Percentiles rank a stretch among this genome's conserved stretches.
Evolutionary conservation across 306 rosid species (phyloP).

Genomic region (Glycine latifolia): DNA sequence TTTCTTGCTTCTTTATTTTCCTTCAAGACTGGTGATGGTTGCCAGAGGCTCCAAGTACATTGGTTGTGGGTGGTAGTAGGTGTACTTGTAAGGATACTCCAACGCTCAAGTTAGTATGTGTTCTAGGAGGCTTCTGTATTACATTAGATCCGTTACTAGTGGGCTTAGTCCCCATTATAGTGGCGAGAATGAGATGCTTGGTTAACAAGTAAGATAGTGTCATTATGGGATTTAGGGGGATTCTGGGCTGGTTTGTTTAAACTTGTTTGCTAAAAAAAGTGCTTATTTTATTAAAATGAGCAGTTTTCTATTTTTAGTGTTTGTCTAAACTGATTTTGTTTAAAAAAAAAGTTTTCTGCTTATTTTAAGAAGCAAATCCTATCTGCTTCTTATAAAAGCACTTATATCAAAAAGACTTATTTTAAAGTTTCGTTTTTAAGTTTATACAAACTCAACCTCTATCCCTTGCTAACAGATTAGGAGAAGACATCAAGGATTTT

Average conservation of each 20-base stretch:
- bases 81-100: not conserved
- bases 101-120: slow-evolving; percentile 13
- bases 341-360: too few relatives aligned
- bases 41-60: not conserved
- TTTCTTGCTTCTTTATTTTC: not conserved
- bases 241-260: not conserved
- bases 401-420: too few relatives aligned
- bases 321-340: too few relatives aligned
- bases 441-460: not conserved
- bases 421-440: too few relatives aligned
- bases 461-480: not conserved
- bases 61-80: not conserved
- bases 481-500: not conserved
- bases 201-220: slow-evolving; percentile 19
- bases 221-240: slow-evolving; percentile 5
- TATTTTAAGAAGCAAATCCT: too few relatives aligned
- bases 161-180: not conserved
- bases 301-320: too few relatives aligned
- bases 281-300: too few relatives aligned
- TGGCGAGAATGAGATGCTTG: slow-evolving; percentile 29
- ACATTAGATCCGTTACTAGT: not conserved
- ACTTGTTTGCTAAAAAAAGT: too few relatives aligned
- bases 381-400: too few relatives aligned
- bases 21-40: not conserved
- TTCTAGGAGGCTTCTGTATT: not conserved